Evolutionary conservation across 441 rosid genomes (phyloP), one percentile per base, ranked within the genome.

Genomic region (Gossypium gossypioides): DNA sequence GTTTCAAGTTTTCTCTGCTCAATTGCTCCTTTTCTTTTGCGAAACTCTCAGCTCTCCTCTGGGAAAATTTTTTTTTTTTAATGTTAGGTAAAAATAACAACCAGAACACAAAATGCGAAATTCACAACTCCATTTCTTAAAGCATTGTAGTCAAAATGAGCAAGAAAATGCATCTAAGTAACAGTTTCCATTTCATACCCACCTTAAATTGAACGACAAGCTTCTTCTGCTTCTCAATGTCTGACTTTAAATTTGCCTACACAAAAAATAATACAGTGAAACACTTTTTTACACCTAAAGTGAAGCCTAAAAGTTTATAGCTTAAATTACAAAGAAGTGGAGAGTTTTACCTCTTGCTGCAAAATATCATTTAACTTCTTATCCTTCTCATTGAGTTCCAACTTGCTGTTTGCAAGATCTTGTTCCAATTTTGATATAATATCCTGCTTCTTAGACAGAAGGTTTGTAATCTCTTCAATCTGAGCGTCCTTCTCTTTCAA

Each of bases 11-110:
- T 75, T 91, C 94, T 84, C 80, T 91, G 78, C 60, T 83, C 6
- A 84, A 72, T 71, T 88, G 97, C 57, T 90, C 97, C 86, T 86
- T 96, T 59, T 92, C 98, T 82, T 84, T 95, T 0, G 82, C 77
- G 71, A 74, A 44, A 77, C 13, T 68, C 13, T 86, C 89, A 69
- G 32, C 56, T 69, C 74, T 81, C 84, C 82, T 84, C 89, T 84
- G 80, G 69, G 72, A 69, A 22, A 75, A 10, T 1, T 37, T 37
- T 37, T 37, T 37, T 37, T 37, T 37, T 69, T 1, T 63, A 54
- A 42, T 68, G 62, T 71, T 55, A 72, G 16, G 2, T 24, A 8
- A 37, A 5, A 15, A 15, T 3, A 71, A n/a, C 0, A 59, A 52
- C 51, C 44, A 27, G 8, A 29, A n/a, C 29, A 15, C 13, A 74